Conservation (phyloP, 805 yeast species). For the Ogataea philodendri region DNA sequence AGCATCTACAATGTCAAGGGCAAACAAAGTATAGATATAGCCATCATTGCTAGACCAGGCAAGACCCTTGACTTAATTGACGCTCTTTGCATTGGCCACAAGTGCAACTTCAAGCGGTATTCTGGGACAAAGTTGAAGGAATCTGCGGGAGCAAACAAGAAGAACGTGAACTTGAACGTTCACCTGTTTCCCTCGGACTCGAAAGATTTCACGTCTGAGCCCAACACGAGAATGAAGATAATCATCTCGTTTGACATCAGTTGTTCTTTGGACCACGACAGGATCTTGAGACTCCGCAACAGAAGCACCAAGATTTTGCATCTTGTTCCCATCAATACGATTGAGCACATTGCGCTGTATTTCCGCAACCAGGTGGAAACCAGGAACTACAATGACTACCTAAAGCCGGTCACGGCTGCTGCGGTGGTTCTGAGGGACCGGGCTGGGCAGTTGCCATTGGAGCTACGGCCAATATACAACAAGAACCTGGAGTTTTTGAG, state of each 20-base stretch:
- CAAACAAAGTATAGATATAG: slow-evolving; percentile 49
- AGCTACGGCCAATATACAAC: slow-evolving; percentile 68
- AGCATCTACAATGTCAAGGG: slow-evolving; percentile 29
- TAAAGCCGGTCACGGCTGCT: slow-evolving; percentile 75
- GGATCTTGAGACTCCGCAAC: slow-evolving; percentile 13
- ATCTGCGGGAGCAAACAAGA: slow-evolving; percentile 25
- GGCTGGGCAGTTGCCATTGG: slow-evolving; percentile 81
- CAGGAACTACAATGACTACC: slow-evolving; percentile 41
- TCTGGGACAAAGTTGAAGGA: slow-evolving; percentile 63
- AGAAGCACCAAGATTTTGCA: slow-evolving; percentile 47
- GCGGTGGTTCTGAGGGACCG: slow-evolving; percentile 77
- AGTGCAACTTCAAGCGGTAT: slow-evolving; percentile 54
- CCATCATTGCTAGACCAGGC: slow-evolving; percentile 68
- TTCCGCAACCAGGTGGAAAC: slow-evolving; percentile 36
- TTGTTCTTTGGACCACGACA: slow-evolving; percentile 25
- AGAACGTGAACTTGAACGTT: slow-evolving; percentile 28
- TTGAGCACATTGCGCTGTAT: slow-evolving; percentile 72
- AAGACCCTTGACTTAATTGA: slow-evolving; percentile 69
- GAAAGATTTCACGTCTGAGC: slow-evolving; percentile 23
- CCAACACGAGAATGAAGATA: slow-evolving; percentile 23
- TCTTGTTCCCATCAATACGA: slow-evolving; percentile 72
- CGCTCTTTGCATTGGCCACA: slow-evolving; percentile 64
- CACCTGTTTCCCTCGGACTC: slow-evolving; percentile 44
- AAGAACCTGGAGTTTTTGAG: slow-evolving; percentile 61
- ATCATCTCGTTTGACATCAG: slow-evolving; percentile 35